Evolutionary conservation across 306 rosid species (phyloP).

Genomic region (Lagenaria siceraria): DNA sequence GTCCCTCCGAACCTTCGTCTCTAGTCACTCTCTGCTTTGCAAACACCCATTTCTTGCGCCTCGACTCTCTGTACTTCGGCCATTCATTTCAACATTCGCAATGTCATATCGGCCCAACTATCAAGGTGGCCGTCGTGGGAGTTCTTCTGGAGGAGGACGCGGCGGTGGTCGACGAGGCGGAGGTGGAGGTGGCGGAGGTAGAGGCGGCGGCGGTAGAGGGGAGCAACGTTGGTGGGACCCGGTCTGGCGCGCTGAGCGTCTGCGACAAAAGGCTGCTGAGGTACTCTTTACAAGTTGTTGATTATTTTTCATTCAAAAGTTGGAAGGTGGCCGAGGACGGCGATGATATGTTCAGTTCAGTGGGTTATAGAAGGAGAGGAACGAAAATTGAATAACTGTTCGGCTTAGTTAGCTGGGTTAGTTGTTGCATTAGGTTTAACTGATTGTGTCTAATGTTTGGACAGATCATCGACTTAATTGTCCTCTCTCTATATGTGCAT

Average conservation of each 20-base stretch:
- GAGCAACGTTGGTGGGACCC: slow-evolving; percentile 99
- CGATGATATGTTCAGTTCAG: background rate
- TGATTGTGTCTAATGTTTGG: background rate
- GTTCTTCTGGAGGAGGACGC: slow-evolving; percentile 39
- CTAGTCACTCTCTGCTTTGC: background rate
- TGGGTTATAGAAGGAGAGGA: background rate
- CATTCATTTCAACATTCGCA: slow-evolving; percentile 19
- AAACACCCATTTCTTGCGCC: background rate
- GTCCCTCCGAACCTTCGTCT: background rate
- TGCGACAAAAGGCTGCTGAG: slow-evolving; percentile 56
- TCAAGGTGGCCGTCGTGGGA: slow-evolving; percentile 56
- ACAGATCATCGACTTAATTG: background rate
- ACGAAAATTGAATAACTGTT: background rate
- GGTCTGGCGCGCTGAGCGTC: slow-evolving; percentile 88
- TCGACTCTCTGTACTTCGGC: background rate
- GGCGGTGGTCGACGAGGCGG: slow-evolving; percentile 41
- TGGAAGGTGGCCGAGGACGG: background rate
- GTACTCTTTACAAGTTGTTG: slow-evolving; percentile 12
- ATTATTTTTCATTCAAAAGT: background rate
- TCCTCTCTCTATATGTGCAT: background rate
- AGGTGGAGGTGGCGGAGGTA: background rate
- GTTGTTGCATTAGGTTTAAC: background rate
- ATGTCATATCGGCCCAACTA: slow-evolving; percentile 72
- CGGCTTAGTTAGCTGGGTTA: background rate
- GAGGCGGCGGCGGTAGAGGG: slow-evolving; percentile 58